Percentiles rank a stretch among this genome's conserved stretches.
Evolutionary conservation across 257 asterid species (phyloP).

Genomic region (Gentiana dahurica): DNA sequence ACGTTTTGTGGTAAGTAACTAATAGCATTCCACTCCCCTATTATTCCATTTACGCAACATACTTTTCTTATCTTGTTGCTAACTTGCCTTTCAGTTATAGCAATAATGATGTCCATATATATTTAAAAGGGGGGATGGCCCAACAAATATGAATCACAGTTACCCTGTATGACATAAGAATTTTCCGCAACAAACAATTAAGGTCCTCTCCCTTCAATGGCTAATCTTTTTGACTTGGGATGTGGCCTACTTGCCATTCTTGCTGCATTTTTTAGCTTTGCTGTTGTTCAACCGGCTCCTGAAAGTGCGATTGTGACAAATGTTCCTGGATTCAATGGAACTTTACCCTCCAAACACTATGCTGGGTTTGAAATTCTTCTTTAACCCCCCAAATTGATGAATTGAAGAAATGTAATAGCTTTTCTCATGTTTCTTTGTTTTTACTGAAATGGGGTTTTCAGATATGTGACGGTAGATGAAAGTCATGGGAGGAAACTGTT

Average conservation of each 20-base stretch:
- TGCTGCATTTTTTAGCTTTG: conserved; percentile 12
- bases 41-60: too few relatives aligned
- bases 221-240: not conserved
- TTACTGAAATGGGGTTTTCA: conserved; percentile 11
- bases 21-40: too few relatives aligned
- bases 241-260: not conserved
- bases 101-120: too few relatives aligned
- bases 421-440: conserved; percentile 1
- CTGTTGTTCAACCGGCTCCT: conserved; percentile 43
- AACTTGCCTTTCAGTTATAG: too few relatives aligned
- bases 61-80: too few relatives aligned
- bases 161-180: too few relatives aligned
- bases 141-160: too few relatives aligned
- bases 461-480: conserved; percentile 71
- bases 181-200: not conserved
- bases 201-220: conserved; percentile 1
- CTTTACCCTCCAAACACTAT: conserved; percentile 72
- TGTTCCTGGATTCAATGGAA: conserved; percentile 71
- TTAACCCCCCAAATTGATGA: too few relatives aligned
- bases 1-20: too few relatives aligned
- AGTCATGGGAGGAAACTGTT: conserved; percentile 54
- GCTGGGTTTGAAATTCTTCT: conserved; percentile 45
- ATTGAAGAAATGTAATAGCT: not conserved
- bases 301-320: conserved; percentile 42
- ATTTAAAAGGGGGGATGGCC: too few relatives aligned